Evolutionary conservation across 1,284 basidiomycete genomes (phyloP), one percentile per base, ranked within the genome.

Genomic region (Taiwanofungus camphoratus): DNA sequence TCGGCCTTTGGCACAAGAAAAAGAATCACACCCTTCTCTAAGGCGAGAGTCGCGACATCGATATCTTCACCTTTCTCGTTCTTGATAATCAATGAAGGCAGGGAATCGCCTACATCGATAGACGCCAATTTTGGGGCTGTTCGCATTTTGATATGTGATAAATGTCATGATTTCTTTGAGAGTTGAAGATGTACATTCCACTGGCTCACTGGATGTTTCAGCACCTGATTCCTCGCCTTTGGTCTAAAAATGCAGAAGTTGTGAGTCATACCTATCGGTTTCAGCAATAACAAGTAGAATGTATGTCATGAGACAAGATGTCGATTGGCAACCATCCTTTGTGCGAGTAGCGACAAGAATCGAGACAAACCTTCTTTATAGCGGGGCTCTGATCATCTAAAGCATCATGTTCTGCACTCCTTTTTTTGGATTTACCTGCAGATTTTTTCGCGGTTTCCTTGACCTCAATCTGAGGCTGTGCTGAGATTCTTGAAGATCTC

Each of bases 1-100:
- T 89, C 83, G n/a, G 87, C 87, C 62, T 85, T 88, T 37, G 86
- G 86, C 3, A 90, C 78, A 7, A 92, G 68, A 71, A 95, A 94
- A 49, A 95, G 62, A 23, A 95, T 77, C 4, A 88, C 74, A 1
- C 90, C 91, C 57, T 82, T 80, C 49, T 88, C 82, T 12, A 68
- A 68, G 3, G 79, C 66, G 35, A 89, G 65, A 3, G 67, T 70
- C 20, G 73, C 64, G n/a, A 84, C 67, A 47, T 86, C 73, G 22
- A 88, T 61, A 44, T 89, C 84, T 51, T 84, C 79, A 39, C 69
- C 84, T 60, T 82, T 80, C 62, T 89, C 85, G 61, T 88, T 85
- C 67, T 90, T 82, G 48, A 97, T 68, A 2, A 70, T 77, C 48
- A 94, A 58, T 3, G 73, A 74, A 1, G 92, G 92, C 31, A 97